Conservation (phyloP, 441 rosid species). For the Raphanus hybrid region DNA sequence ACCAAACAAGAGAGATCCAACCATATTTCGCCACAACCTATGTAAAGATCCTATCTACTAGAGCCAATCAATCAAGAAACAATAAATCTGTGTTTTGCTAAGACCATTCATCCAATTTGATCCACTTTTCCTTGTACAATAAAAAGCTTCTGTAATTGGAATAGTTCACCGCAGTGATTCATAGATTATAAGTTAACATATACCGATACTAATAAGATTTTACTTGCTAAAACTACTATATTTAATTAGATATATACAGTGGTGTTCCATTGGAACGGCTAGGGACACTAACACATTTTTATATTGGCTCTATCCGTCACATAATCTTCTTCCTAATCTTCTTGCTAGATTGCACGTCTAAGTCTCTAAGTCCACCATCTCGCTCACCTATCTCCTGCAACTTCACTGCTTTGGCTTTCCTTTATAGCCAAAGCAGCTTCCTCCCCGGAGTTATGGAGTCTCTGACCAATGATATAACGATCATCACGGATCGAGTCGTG, state of each 20-base stretch:
- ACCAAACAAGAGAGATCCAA: not conserved
- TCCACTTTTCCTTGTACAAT: not conserved
- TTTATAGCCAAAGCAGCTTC: constrained; percentile 47
- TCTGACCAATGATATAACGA: constrained; percentile 87
- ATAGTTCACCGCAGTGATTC: too few species aligned
- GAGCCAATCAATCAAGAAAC: not conserved
- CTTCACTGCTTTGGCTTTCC: constrained; percentile 21
- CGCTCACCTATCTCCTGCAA: constrained; percentile 17
- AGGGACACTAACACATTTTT: not conserved
- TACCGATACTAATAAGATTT: too few species aligned
- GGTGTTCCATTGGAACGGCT: not conserved
- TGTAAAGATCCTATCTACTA: not conserved
- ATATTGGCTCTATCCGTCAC: not conserved
- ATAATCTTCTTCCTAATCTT: not conserved
- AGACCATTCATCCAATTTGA: not conserved
- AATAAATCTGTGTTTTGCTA: not conserved
- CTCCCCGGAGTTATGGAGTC: constrained; percentile 78
- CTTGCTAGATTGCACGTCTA: constrained; percentile 1
- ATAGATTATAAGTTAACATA: too few species aligned
- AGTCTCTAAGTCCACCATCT: not conserved
- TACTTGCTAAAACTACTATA: too few species aligned
- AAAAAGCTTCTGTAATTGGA: too few species aligned
- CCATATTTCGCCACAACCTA: not conserved
- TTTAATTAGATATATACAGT: not conserved
- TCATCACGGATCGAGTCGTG: constrained; percentile 98